Base-by-base conservation (phyloP, 2,329 filamentous ascomycete species). In the Graphiopsis chlorocephala region DNA sequence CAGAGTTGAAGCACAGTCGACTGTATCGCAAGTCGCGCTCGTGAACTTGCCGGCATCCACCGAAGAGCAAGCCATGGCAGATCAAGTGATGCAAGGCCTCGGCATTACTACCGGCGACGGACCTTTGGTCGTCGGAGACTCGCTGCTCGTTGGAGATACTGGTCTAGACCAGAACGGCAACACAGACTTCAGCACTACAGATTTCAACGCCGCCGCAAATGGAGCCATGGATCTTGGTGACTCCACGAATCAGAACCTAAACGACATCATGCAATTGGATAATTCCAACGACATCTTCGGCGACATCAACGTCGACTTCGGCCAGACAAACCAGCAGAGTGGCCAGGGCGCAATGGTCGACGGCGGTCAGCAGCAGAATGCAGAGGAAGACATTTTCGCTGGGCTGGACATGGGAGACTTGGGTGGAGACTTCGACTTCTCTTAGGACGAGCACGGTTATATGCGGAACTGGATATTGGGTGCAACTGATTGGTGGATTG, bases 1-100 rank as follows among this genome's bases (percentile, higher is more conserved):
- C 17, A 67, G 70, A n/a, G 73, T 77, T 2, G 72, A 76, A 53
- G 68, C 71, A 1, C 75, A 78, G 53, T 68, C 72, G 31, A 87
- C 91, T 12, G 88, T 91, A 75, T 82, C 84, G n/a, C 88, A 89
- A 72, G 83, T 90, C 31, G 66, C 72, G 12, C 64, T 67, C 12
- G 70, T 75, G 53, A 66, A 66, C 14, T 60, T 72, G 55, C 50
- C 70, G 14, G 68, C 71, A 23, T 68, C 73, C 4, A 69, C 71
- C 50, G 68, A 67, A 29, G 55, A 71, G 61, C 61, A 72, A 66
- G 61, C 31, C 64, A 68, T 62, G 61, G 69, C 69, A 12, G 73
- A 75, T 35, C 74, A 75, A 48, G 71, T 77, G 47, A 75, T 77
- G 68, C 72, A 75, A 60, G 75, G 74, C 11, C 70, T 78, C 14